A percentile compares a stretch with the other conserved stretches of the same genome.
Evolutionary conservation across 2,329 filamentous ascomycete species (phyloP).

Genomic region (Mollisiaceae sp.): DNA sequence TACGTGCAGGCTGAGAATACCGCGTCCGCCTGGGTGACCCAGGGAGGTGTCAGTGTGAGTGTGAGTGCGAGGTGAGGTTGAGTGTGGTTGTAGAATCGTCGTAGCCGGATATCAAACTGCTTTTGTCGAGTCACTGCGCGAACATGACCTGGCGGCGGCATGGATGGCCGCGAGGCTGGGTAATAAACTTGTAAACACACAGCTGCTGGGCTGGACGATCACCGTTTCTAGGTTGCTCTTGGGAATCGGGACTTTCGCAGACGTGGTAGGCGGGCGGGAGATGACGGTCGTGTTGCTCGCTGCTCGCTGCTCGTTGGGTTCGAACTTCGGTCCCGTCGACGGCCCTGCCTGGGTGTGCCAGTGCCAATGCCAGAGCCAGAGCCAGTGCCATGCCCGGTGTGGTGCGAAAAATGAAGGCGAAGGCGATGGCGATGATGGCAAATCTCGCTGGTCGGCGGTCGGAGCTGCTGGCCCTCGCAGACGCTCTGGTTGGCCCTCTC

Average conservation of each 20-base stretch:
- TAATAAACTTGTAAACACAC: background rate
- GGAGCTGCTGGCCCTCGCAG: no score
- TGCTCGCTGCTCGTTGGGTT: no score
- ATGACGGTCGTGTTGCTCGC: slow-evolving; percentile 13
- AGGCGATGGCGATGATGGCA: background rate
- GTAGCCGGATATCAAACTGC: slow-evolving; percentile 4
- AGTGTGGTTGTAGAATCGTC: background rate
- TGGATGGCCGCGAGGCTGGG: slow-evolving; percentile 4
- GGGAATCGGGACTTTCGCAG: no score
- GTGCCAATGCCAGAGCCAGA: no score
- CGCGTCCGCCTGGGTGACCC: slow-evolving; percentile 7
- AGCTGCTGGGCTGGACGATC: background rate
- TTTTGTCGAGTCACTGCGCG: slow-evolving; percentile 7
- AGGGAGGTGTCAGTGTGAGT: slow-evolving; percentile 3
- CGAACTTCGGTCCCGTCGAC: slow-evolving; percentile 4
- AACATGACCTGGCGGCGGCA: background rate
- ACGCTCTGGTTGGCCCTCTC: no score
- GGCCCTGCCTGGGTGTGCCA: background rate
- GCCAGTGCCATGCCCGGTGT: slow-evolving; percentile 1
- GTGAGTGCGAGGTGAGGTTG: background rate
- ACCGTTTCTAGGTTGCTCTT: slow-evolving; percentile 14
- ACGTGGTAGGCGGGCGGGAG: slow-evolving; percentile 16
- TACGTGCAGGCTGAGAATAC: slow-evolving; percentile 11
- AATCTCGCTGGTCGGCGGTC: background rate
- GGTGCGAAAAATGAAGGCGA: slow-evolving; percentile 10